Conservation (phyloP, 164 flowering plant genomes). For the Umbellularia californica region DNA sequence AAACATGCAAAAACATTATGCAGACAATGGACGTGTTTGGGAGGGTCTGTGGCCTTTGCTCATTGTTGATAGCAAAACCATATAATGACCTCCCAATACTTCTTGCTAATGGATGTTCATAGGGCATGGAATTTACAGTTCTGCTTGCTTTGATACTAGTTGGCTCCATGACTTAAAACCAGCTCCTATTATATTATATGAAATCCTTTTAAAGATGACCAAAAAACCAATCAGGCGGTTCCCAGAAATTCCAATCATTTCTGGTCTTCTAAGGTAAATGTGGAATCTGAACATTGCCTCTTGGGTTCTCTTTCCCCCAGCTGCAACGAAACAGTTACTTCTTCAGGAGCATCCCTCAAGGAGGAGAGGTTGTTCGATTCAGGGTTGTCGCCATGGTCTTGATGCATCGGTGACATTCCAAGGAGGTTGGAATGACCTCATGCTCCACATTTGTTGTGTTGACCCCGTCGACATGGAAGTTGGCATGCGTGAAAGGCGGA, state of each 20-base stretch:
- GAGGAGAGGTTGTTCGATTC: slow-evolving; percentile 47
- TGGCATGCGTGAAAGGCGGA: slow-evolving; percentile 28
- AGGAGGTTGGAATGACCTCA: slow-evolving; percentile 65
- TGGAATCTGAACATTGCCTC: slow-evolving; percentile 42
- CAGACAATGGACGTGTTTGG: background rate
- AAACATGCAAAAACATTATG: background rate
- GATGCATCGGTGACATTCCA: slow-evolving; percentile 32
- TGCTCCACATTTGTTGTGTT: slow-evolving; percentile 60
- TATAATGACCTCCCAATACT: no score
- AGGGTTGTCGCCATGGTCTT: slow-evolving; percentile 19
- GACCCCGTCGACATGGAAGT: slow-evolving; percentile 37
- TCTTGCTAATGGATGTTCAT: background rate
- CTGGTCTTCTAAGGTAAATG: slow-evolving; percentile 28
- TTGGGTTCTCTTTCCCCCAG: slow-evolving; percentile 68
- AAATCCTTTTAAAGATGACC: background rate
- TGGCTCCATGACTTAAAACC: background rate
- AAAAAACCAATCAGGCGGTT: background rate
- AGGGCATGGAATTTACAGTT: background rate
- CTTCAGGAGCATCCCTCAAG: slow-evolving; percentile 51
- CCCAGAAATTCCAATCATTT: slow-evolving; percentile 13
- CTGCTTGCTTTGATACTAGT: background rate
- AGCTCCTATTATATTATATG: background rate
- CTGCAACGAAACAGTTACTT: slow-evolving; percentile 56
- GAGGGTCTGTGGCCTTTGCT: no score
- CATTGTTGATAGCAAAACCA: no score